Conservation (phyloP, 2,329 filamentous ascomycete genomes). For the Meredithiella fracta region DNA sequence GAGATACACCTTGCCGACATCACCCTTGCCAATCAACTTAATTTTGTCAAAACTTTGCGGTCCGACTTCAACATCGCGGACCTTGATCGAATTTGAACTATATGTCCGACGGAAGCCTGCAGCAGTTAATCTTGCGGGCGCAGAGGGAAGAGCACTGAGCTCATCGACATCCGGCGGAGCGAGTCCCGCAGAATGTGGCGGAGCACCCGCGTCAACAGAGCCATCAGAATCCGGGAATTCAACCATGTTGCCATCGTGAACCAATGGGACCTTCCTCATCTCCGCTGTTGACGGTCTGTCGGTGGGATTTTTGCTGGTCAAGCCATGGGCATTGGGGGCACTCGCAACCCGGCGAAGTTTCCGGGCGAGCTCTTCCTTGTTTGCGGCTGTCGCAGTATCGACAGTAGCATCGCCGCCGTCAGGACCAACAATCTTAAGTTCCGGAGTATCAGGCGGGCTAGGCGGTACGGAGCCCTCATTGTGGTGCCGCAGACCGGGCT, state of each 20-base stretch:
- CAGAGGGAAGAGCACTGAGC: slow-evolving; percentile 46
- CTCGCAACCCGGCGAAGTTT: slow-evolving; percentile 89
- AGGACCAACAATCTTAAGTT: slow-evolving; percentile 54
- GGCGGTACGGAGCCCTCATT: slow-evolving; percentile 87
- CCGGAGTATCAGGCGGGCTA: slow-evolving; percentile 80
- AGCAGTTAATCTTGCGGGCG: slow-evolving; percentile 44
- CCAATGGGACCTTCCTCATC: slow-evolving; percentile 63
- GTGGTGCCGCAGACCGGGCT: slow-evolving; percentile 81
- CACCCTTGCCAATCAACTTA: slow-evolving; percentile 95
- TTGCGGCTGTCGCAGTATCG: slow-evolving; percentile 54
- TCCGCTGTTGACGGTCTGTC: slow-evolving; percentile 73
- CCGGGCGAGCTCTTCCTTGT: slow-evolving; percentile 84
- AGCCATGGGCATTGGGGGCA: slow-evolving; percentile 87
- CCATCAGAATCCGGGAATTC: slow-evolving; percentile 25
- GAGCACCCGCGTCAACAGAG: slow-evolving; percentile 8
- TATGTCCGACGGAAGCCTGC: slow-evolving; percentile 85
- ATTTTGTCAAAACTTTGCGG: slow-evolving; percentile 98
- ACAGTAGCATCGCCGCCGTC: slow-evolving; percentile 33
- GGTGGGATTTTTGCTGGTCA: slow-evolving; percentile 48
- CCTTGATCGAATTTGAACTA: slow-evolving; percentile 98
- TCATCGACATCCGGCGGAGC: slow-evolving; percentile 31
- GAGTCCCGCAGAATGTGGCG: slow-evolving; percentile 22
- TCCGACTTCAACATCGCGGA: slow-evolving; percentile 88
- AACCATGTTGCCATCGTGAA: slow-evolving; percentile 31
- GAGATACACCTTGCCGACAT: slow-evolving; percentile 95